These are phyloP conservation scores for Spinacia oleracea DNA, from an alignment of 179 eudicot species.

Conservation along the genomic window DNA sequence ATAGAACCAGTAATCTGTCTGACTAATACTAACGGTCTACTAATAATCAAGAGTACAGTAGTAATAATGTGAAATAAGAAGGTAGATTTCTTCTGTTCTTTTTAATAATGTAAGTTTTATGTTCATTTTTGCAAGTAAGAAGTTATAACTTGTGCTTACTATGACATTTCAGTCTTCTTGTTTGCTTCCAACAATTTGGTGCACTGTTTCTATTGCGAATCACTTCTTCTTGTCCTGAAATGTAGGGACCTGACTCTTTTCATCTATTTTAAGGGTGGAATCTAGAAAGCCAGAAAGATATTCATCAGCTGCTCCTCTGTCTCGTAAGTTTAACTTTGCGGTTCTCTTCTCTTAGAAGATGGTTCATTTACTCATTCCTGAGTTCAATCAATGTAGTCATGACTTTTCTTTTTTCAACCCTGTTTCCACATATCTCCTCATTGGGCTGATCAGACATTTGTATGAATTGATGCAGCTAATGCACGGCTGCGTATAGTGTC, in stretches of 20 bases:
- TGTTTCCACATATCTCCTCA: neutral
- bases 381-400: neutral
- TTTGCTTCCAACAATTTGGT: conserved; percentile 9
- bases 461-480: conserved; percentile 66
- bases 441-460: conserved; percentile 23
- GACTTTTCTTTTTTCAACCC: neutral
- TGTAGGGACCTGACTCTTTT: conserved; percentile 65
- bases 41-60: neutral
- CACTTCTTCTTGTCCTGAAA: conserved; percentile 39
- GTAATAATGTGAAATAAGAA: neutral
- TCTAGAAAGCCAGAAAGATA: conserved; percentile 98
- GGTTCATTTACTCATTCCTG: neutral
- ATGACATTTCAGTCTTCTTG: conserved; percentile 8
- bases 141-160: neutral
- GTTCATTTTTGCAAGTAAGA: neutral
- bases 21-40: neutral
- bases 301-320: conserved; percentile 96
- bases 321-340: conserved; percentile 63
- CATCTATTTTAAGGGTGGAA: conserved; percentile 88
- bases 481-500: conserved; percentile 96
- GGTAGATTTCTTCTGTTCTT: neutral
- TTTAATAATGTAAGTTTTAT: neutral
- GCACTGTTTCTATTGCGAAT: conserved; percentile 28
- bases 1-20: neutral
- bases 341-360: neutral